These are phyloP conservation scores for Cyclotella cryptica DNA, from an alignment of 108 stramenopile species.

Conservation along the genomic window DNA sequence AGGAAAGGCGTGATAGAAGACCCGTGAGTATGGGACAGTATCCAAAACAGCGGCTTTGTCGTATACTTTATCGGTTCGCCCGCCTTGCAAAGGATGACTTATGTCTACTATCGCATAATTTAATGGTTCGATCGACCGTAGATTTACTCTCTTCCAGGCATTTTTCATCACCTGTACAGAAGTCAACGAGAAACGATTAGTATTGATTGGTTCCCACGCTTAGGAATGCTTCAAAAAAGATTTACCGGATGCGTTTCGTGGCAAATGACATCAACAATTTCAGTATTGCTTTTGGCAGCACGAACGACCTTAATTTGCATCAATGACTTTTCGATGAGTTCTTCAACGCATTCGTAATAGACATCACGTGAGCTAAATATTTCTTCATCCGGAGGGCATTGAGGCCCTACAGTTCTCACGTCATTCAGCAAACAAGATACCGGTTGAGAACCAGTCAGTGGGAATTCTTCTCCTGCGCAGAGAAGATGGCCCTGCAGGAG, in stretches of 20 bases:
- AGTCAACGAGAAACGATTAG: not conserved
- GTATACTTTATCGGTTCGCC: conserved; percentile 66
- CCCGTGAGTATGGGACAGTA: conserved; percentile 77
- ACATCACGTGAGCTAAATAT: conserved; percentile 63
- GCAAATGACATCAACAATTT: conserved; percentile 16
- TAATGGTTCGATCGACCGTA: conserved; percentile 85
- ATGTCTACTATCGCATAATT: conserved; percentile 80
- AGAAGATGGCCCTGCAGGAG: conserved; percentile 90
- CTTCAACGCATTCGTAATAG: conserved; percentile 63
- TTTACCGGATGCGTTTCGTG: conserved; percentile 69
- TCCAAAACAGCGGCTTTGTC: conserved; percentile 78
- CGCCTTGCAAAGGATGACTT: conserved; percentile 72
- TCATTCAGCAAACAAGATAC: conserved; percentile 46
- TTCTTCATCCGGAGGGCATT: conserved; percentile 53
- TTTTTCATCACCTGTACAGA: conserved; percentile 53
- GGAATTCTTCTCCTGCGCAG: conserved; percentile 92
- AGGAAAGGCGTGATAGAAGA: conserved; percentile 88
- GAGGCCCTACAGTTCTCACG: not conserved
- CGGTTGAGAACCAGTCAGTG: conserved; percentile 64
- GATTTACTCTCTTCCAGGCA: conserved; percentile 73
- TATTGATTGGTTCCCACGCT: not conserved
- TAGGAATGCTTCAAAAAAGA: not conserved
- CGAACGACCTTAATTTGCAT: conserved; percentile 19
- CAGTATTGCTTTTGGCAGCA: conserved; percentile 9
- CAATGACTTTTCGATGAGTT: conserved; percentile 36